These are phyloP conservation scores for Suillus occidentalis DNA, from an alignment of 768 basidiomycete genomes.

Conservation along the genomic window DNA sequence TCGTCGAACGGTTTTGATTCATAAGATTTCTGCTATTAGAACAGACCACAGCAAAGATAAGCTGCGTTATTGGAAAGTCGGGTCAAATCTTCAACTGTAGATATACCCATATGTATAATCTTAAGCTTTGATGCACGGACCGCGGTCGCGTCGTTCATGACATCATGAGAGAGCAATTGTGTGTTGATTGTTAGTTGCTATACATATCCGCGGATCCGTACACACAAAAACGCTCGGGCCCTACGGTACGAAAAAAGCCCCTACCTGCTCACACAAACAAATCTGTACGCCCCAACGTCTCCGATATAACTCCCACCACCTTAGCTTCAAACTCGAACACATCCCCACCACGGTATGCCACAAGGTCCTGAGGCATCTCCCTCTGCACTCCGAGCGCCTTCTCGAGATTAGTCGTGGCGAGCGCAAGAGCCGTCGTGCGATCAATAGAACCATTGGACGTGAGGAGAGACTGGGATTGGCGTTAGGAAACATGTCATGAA, in stretches of 20 bases:
- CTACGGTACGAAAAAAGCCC: neutral
- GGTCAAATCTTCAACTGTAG: too few relatives aligned
- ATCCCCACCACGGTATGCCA: conserved; percentile 40
- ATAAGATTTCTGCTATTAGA: too few relatives aligned
- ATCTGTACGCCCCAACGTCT: conserved; percentile 20
- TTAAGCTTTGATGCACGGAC: too few relatives aligned
- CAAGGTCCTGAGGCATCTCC: conserved; percentile 33
- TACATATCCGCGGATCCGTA: too few relatives aligned
- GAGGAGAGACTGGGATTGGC: conserved; percentile 34
- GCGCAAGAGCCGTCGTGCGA: conserved; percentile 33
- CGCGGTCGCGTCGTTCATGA: too few relatives aligned
- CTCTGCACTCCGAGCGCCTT: conserved; percentile 37
- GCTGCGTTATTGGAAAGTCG: too few relatives aligned
- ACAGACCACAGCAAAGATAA: too few relatives aligned
- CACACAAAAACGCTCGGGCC: too few relatives aligned
- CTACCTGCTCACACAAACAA: conserved; percentile 17
- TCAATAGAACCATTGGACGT: conserved; percentile 39
- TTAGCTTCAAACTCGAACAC: conserved; percentile 39
- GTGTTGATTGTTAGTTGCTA: neutral
- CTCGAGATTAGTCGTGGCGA: conserved; percentile 45
- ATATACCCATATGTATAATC: too few relatives aligned
- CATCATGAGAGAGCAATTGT: too few relatives aligned
- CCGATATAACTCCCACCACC: conserved; percentile 39
- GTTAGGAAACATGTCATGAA: neutral
- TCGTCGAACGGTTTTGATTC: too few relatives aligned